Evolutionary conservation across 2,329 filamentous ascomycete species (phyloP).

Genomic region (Fusarium odoratissimum): DNA sequence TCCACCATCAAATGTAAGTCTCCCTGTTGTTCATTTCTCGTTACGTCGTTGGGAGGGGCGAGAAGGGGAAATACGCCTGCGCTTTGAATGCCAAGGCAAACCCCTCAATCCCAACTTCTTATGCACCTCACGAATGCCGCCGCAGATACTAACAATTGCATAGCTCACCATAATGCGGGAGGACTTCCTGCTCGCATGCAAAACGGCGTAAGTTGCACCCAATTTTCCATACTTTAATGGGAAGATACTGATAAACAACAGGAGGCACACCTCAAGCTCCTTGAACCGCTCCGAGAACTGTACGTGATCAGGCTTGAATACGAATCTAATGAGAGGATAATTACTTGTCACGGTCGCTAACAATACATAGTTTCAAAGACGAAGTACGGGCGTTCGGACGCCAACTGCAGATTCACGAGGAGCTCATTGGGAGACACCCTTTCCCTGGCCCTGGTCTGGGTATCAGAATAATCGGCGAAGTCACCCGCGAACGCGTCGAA

Average conservation of each 20-base stretch:
- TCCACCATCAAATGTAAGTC: not conserved
- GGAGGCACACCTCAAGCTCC: slow-evolving; percentile 43
- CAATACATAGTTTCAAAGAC: slow-evolving; percentile 73
- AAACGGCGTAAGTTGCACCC: slow-evolving; percentile 18
- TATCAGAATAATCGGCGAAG: slow-evolving; percentile 59
- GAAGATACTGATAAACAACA: slow-evolving; percentile 23
- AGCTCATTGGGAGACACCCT: slow-evolving; percentile 65
- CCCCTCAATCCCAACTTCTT: not conserved
- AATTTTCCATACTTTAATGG: not conserved
- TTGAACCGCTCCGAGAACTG: slow-evolving; percentile 60
- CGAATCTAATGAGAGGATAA: not conserved
- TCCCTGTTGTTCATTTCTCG: not conserved
- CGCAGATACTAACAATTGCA: not conserved
- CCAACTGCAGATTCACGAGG: slow-evolving; percentile 48
- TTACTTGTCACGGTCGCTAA: slow-evolving; percentile 14
- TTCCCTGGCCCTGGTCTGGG: slow-evolving; percentile 66
- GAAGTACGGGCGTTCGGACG: slow-evolving; percentile 63
- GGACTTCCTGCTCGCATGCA: slow-evolving; percentile 37
- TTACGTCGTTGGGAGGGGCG: not conserved
- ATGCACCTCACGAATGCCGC: not conserved
- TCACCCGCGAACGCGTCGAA: slow-evolving; percentile 79
- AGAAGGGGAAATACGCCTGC: no score
- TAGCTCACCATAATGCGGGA: not conserved
- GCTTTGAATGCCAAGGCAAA: not conserved
- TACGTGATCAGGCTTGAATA: slow-evolving; percentile 15